These are phyloP conservation scores for Psidium guajava DNA, from an alignment of 345 rosid genomes.

Conservation along the genomic window DNA sequence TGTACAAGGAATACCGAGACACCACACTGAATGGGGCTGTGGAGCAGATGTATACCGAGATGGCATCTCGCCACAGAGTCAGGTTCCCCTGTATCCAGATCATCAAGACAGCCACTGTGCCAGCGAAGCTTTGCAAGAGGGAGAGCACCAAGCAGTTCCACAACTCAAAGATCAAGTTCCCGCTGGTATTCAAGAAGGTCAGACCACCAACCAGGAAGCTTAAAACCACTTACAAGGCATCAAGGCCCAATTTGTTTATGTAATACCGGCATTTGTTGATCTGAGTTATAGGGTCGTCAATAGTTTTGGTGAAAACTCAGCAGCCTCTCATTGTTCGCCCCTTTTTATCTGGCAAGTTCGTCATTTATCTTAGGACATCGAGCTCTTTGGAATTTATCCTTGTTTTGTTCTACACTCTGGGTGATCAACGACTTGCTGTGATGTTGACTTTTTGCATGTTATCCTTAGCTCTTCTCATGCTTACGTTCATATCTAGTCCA, in stretches of 20 bases:
- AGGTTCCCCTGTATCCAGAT: conserved; percentile 29
- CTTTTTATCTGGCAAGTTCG: neutral
- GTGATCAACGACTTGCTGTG: neutral
- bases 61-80: conserved; percentile 30
- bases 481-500: neutral
- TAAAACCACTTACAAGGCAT: conserved; percentile 27
- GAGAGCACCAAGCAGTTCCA: conserved; percentile 31
- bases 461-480: neutral
- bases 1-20: conserved; percentile 28
- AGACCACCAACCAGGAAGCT: conserved; percentile 26
- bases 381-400: neutral
- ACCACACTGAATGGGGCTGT: conserved; percentile 25
- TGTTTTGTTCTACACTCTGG: neutral
- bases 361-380: neutral
- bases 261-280: neutral
- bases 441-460: neutral
- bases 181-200: conserved; percentile 23
- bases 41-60: conserved; percentile 28
- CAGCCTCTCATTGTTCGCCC: neutral
- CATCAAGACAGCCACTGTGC: conserved; percentile 25
- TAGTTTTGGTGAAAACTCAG: neutral
- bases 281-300: neutral
- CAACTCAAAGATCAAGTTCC: conserved; percentile 28
- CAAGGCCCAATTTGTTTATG: conserved; percentile 30
- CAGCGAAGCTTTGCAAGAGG: conserved; percentile 30